phyloP scores from a whole-genome alignment of 768 basidiomycete species.

The Boletus rubropictus region DNA sequence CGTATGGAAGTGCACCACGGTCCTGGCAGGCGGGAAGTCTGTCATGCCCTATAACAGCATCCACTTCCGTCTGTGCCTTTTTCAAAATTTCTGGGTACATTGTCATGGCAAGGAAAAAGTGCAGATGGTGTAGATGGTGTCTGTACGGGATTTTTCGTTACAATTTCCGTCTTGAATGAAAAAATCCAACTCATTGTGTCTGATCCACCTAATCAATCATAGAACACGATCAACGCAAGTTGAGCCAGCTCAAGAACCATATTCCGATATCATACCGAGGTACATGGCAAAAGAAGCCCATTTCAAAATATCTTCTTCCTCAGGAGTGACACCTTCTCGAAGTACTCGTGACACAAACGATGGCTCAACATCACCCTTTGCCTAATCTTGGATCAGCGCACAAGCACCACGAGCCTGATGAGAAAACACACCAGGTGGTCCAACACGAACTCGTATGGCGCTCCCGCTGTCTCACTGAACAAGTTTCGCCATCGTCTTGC shows the following conservation, averaged over 20 bases:
- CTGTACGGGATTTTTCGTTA: not conserved
- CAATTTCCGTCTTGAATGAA: conserved; percentile 1
- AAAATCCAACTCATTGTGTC: conserved; percentile 21
- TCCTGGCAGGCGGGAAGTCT: conserved; percentile 12
- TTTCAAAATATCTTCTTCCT: conserved; percentile 12
- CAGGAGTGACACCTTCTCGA: conserved; percentile 2
- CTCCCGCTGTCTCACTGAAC: not conserved
- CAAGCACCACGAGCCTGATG: not conserved
- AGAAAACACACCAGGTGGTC: conserved; percentile 11
- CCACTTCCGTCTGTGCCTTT: conserved; percentile 13
- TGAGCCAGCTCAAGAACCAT: not conserved
- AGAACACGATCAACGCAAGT: not conserved
- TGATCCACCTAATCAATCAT: conserved; percentile 21
- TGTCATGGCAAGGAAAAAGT: conserved; percentile 21
- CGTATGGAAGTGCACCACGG: conserved; percentile 13
- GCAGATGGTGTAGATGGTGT: conserved; percentile 2
- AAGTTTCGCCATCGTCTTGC: too few species aligned
- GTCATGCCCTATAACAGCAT: conserved; percentile 5
- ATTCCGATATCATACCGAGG: conserved; percentile 4
- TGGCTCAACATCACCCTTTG: conserved; percentile 4
- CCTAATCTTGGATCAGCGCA: not conserved
- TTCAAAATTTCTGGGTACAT: not conserved
- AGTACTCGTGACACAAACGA: conserved; percentile 12
- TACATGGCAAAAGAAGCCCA: conserved; percentile 17
- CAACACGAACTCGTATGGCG: conserved; percentile 6